phyloP scores from a whole-genome alignment of 257 asterid genomes.

The Solanum arcanum region DNA sequence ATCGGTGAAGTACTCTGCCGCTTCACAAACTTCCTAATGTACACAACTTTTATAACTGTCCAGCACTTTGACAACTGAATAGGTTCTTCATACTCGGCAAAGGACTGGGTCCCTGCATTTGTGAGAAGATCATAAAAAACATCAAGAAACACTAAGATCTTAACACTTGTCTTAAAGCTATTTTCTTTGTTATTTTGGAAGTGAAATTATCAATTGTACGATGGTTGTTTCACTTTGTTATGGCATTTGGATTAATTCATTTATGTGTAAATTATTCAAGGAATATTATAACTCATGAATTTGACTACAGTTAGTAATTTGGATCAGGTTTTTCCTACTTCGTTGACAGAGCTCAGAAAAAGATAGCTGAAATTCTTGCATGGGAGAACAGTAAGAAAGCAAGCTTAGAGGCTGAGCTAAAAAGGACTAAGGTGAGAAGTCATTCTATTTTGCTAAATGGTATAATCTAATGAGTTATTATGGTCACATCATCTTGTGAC shows the following conservation, averaged over 20 bases:
- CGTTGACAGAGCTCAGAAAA: slow-evolving; percentile 66
- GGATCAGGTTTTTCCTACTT: neutral
- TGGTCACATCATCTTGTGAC: neutral
- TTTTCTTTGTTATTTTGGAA: neutral
- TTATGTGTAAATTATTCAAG: neutral
- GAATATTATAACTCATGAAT: neutral
- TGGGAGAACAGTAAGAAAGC: slow-evolving; percentile 99
- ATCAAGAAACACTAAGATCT: no score
- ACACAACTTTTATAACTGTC: no score
- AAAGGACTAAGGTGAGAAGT: slow-evolving; percentile 61
- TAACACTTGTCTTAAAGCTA: neutral
- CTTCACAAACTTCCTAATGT: no score
- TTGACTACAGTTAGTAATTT: neutral
- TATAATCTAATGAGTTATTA: neutral
- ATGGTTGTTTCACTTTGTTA: neutral
- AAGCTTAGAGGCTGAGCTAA: slow-evolving; percentile 71
- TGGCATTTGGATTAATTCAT: neutral
- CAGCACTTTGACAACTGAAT: no score
- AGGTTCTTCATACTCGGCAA: no score
- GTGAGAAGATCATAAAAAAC: no score
- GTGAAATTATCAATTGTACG: neutral
- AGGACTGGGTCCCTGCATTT: no score
- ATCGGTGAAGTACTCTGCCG: no score
- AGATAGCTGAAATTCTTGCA: slow-evolving; percentile 42
- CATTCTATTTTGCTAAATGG: neutral